phyloP scores from a whole-genome alignment of 2,329 filamentous ascomycete species.

The Amauroascus niger region DNA sequence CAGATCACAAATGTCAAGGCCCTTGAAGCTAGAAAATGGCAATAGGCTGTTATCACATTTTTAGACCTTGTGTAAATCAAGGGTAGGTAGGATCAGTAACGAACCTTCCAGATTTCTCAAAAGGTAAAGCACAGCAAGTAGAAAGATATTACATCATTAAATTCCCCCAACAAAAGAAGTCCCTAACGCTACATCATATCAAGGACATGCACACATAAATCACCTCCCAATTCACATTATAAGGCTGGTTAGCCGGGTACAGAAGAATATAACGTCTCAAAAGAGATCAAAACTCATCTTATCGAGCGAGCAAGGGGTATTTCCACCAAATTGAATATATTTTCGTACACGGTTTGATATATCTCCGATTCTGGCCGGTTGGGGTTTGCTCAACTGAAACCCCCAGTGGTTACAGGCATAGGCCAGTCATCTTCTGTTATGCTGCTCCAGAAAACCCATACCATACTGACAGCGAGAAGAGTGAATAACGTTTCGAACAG shows the following conservation, averaged over 20 bases:
- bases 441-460: slow-evolving; percentile 97
- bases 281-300: not conserved
- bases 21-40: no score
- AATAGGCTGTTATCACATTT: no score
- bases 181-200: slow-evolving; percentile 1
- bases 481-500: slow-evolving; percentile 93
- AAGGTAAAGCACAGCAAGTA: not conserved
- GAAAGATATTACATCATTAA: slow-evolving; percentile 7
- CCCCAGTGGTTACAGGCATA: slow-evolving; percentile 33
- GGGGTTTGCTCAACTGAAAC: slow-evolving; percentile 24
- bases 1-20: no score
- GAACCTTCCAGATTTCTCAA: not conserved
- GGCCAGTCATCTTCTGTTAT: slow-evolving; percentile 99
- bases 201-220: slow-evolving; percentile 4
- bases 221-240: slow-evolving; percentile 6
- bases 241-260: not conserved
- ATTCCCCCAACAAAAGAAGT: not conserved
- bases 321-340: slow-evolving; percentile 4
- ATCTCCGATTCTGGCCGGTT: not conserved
- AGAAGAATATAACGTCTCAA: slow-evolving; percentile 3
- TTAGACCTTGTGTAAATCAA: not conserved
- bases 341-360: not conserved
- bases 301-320: slow-evolving; percentile 5
- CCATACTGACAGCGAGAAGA: slow-evolving; percentile 64
- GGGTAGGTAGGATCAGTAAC: not conserved